Base-by-base conservation (phyloP, 306 rosid genomes). In the Biancaea sappan region DNA sequence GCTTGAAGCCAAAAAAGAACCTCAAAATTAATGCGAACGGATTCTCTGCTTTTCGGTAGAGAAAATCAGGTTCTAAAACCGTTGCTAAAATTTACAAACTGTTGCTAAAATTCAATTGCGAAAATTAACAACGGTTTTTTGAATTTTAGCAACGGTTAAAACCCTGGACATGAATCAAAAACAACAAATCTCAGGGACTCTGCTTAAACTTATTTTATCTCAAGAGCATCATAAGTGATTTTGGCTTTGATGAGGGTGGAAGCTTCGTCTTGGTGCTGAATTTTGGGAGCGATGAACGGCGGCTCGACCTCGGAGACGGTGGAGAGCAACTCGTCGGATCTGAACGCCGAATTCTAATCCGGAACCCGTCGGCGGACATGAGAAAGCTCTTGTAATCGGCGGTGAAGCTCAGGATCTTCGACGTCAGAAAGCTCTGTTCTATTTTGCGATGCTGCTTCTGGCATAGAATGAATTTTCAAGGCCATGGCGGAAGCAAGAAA, bases 271-370 rank as follows among this genome's bases (percentile, higher is more conserved):
- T 88, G 82, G 32, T 82, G 83, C 52, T 47, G 90, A 73, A 79
- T 64, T 70, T 84, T 89, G 3, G 84, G 78, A 3, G 77, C 43
- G 37, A 66, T 38, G 4, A 80, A 72, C 26, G 40, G 69, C 69
- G 65, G 85, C 83, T 65, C 77, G 11, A n/a, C 80, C 71, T 68
- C 83, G 81, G 84, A 46, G 10, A 87, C 85, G 15, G 78, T 86
- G 5, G 93, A 78, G 61, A 89, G 88, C 37, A 92, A 29, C 50
- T 84, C 90, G 56, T 89, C 86, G 65, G 94, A 85, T 82, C 90
- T 94, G 77, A 83, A 92, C 73, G 86, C 74, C 44, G 91, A 89
- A 57, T 81, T 66, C 75, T 90, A 86, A 26, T 88, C 78, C 60
- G 84, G 71, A 38, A 65, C 11, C 18, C 62, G 13, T 7, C 64